These are phyloP conservation scores for Dioscorea dumetorum DNA, from an alignment of 106 monocot genomes.

Conservation along the genomic window DNA sequence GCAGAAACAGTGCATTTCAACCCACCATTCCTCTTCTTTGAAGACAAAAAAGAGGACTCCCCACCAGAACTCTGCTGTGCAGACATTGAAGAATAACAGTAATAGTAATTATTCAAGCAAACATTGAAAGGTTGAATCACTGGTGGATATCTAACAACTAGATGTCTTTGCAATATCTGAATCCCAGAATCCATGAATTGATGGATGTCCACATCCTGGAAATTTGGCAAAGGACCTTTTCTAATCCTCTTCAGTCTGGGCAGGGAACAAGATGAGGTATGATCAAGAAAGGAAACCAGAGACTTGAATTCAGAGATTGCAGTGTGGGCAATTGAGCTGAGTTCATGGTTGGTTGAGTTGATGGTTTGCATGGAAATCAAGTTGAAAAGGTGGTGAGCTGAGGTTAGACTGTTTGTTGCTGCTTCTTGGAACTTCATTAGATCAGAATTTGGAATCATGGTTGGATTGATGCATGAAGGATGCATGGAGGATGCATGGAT, in stretches of 20 bases:
- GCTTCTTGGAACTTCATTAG: constrained; percentile 4
- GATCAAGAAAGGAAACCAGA: constrained; percentile 13
- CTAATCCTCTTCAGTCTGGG: constrained; percentile 6
- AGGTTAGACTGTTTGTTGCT: constrained; percentile 7
- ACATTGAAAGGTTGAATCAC: no score
- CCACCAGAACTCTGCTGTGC: background rate
- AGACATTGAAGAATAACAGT: constrained; percentile 2
- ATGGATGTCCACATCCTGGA: background rate
- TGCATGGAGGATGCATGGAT: no score
- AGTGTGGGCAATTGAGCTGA: background rate
- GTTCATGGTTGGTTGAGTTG: background rate
- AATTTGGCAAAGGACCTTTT: constrained; percentile 13
- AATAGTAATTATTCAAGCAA: background rate
- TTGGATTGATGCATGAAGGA: no score
- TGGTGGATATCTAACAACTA: no score
- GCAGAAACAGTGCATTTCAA: constrained; percentile 1
- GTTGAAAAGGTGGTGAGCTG: constrained; percentile 15
- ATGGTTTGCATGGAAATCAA: constrained; percentile 7
- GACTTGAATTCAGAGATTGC: constrained; percentile 9
- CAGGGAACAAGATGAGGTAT: background rate
- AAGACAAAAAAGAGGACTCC: constrained; percentile 2
- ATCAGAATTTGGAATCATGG: no score
- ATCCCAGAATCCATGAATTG: constrained; percentile 1
- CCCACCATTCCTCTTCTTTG: constrained; percentile 3
- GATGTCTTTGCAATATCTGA: no score